Evolutionary conservation across 2,329 filamentous ascomycete species (phyloP), one percentile per base, ranked within the genome.

Genomic region (Aspergillus japonicus): DNA sequence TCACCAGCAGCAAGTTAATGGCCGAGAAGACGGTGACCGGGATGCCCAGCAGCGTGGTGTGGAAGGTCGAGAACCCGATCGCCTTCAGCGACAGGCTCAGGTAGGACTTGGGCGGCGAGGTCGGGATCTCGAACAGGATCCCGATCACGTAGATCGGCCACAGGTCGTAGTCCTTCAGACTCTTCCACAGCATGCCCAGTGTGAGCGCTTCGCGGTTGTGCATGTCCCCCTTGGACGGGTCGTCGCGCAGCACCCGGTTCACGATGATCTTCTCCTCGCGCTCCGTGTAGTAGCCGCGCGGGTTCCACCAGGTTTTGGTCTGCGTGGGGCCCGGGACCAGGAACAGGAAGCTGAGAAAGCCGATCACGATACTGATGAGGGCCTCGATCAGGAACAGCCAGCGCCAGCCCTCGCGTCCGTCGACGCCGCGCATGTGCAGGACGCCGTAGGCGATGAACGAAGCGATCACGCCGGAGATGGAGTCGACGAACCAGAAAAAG

Each of bases 201-300:
- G 64, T 78, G 69, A 26, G 59, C 53, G 21, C 68, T 65, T 4
- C 71, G 64, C 56, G 79, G 76, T 48, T 69, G 69, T 47, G 77
- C 66, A 51, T 77, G 69, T 5, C 71, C 67, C 6, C 70, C 64
- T 80, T 80, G 50, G 64, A 64, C 1, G 79, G 78, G 58, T 81
- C 79, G 55, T 81, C 78, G 3, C 79, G 68, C 2, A 81, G 58
- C 8, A 81, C 77, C 0, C 79, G 76, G 2, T 73, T 72, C 1
- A 67, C 64, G 12, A 81, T 71, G 57, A 81, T 80, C 54, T 78
- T 77, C 66, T 88, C 85, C 60, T 88, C 86, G 2, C 80, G 80
- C 49, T 87, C 83, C 2, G 68, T 82, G 70, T 88, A 89, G 83
- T 85, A 89, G 1, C 86, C 86, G 56, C 83, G 81, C 11, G 83